Evolutionary conservation across 116 monocot species (phyloP).

Genomic region (Thalassia testudinum): DNA sequence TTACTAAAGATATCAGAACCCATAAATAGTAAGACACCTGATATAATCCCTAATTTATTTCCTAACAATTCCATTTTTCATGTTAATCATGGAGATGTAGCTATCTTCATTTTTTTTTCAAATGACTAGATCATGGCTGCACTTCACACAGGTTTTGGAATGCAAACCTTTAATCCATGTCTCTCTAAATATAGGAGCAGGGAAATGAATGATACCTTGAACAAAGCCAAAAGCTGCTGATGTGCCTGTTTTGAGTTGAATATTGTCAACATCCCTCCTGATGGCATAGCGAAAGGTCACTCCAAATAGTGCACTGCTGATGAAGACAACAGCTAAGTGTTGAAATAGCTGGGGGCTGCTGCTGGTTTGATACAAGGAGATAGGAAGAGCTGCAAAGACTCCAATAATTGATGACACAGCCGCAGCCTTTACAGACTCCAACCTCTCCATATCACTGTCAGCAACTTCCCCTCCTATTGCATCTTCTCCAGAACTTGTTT

Average conservation of each 20-base stretch:
- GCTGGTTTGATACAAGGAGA: constrained; percentile 45
- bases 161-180: not conserved
- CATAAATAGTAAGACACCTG: no score
- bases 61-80: no score
- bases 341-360: constrained; percentile 19
- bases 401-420: constrained; percentile 51
- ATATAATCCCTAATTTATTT: no score
- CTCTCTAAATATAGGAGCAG: not conserved
- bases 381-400: constrained; percentile 46
- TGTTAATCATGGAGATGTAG: no score
- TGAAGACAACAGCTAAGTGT: constrained; percentile 26
- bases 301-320: constrained; percentile 76
- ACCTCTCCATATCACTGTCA: constrained; percentile 33
- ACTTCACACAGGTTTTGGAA: not conserved
- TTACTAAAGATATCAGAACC: no score
- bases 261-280: constrained; percentile 70
- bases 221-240: constrained; percentile 72
- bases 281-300: constrained; percentile 76
- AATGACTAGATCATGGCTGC: not conserved
- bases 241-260: constrained; percentile 78
- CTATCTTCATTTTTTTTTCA: no score
- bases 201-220: constrained; percentile 31
- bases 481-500: not conserved
- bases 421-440: constrained; percentile 72
- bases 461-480: not conserved